Percentiles rank a stretch among this genome's conserved stretches.
These are phyloP conservation scores for Boletus patriciae DNA, from an alignment of 768 basidiomycete genomes.

Conservation along the genomic window DNA sequence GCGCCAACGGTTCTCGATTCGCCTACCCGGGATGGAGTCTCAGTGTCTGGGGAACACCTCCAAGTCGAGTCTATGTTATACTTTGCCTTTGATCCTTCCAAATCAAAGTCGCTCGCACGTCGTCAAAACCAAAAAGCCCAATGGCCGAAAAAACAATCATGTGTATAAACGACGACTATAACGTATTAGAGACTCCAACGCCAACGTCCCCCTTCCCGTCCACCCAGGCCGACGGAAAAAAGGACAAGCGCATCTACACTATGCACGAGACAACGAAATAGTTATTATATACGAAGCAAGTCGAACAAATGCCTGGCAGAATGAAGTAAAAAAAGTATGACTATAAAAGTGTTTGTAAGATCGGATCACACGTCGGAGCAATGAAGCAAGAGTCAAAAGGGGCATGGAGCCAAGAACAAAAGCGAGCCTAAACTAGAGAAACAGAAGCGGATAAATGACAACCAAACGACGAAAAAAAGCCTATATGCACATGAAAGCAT, in stretches of 20 bases:
- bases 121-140: too few relatives aligned
- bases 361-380: constrained; percentile 17
- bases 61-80: too few relatives aligned
- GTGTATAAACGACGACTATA: constrained; percentile 37
- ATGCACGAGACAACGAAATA: constrained; percentile 20
- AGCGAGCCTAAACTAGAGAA: constrained; percentile 14
- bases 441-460: constrained; percentile 29
- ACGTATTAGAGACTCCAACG: constrained; percentile 34
- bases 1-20: too few relatives aligned
- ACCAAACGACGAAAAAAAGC: constrained; percentile 21
- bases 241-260: constrained; percentile 29
- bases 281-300: constrained; percentile 33
- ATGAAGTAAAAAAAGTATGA: constrained; percentile 14
- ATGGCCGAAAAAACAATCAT: neutral
- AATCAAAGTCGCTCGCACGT: neutral
- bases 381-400: constrained; percentile 3
- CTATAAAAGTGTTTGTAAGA: constrained; percentile 19
- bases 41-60: too few relatives aligned
- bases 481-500: constrained; percentile 33
- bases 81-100: neutral
- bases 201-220: neutral
- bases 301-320: constrained; percentile 23
- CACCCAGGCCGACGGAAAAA: neutral
- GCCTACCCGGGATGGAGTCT: too few relatives aligned
- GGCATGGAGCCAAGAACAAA: constrained; percentile 8